These are phyloP conservation scores for Musa schizocarpa DNA, from an alignment of 176 grass and related monocot genomes.

Conservation along the genomic window DNA sequence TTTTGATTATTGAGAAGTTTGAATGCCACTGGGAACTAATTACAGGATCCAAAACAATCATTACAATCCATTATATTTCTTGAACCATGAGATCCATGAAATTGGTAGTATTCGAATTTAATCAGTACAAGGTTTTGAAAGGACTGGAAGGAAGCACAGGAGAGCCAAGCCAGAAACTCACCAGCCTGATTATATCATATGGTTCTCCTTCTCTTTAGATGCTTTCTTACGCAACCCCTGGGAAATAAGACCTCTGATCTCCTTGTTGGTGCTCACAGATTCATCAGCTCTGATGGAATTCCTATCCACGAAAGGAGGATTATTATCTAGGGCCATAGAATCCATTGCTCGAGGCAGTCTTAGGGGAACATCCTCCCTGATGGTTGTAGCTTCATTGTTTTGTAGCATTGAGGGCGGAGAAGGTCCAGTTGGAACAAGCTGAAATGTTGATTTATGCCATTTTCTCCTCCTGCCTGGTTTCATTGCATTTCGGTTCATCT, in stretches of 20 bases:
- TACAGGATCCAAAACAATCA: too few species aligned
- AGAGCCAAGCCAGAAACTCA: too few species aligned
- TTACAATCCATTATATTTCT: too few species aligned
- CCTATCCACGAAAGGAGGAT: conserved; percentile 53
- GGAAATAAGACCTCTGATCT: conserved; percentile 15
- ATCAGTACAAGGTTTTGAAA: too few species aligned
- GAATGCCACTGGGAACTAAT: too few species aligned
- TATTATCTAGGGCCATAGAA: conserved; percentile 15
- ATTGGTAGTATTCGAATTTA: too few species aligned
- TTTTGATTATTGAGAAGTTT: too few species aligned
- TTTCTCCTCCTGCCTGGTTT: conserved; percentile 54
- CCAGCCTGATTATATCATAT: conserved; percentile 21
- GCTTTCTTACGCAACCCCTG: conserved; percentile 28
- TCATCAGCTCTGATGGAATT: conserved; percentile 46
- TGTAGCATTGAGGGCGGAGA: conserved; percentile 13
- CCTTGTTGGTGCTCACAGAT: conserved; percentile 37
- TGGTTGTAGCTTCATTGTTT: conserved; percentile 26
- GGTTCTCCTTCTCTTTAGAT: conserved; percentile 66
- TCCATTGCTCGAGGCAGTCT: conserved; percentile 79
- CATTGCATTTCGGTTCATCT: conserved; percentile 29
- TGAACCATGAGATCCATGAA: too few species aligned
- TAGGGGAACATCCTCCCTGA: conserved; percentile 37
- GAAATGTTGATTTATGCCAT: conserved; percentile 67
- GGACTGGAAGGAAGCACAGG: too few species aligned
- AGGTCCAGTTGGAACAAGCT: conserved; percentile 41